Base-by-base conservation (phyloP, 2,329 filamentous ascomycete genomes). In the Hypocrella siamensis region DNA sequence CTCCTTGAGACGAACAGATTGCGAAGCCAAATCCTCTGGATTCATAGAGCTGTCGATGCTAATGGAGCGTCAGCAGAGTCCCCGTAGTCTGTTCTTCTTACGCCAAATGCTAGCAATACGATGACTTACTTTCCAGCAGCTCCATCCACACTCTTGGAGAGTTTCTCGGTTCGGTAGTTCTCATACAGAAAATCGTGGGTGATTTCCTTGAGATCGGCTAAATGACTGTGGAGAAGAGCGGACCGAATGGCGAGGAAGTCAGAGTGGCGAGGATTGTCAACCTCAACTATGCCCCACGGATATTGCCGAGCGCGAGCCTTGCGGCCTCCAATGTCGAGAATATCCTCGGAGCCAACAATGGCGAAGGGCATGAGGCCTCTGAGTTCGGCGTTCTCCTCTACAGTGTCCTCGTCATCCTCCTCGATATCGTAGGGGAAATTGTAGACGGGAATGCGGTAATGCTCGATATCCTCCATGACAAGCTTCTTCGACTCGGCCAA, bases 391-490 rank as follows among this genome's bases (percentile, higher is more conserved):
- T 98, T 98, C 65, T 98, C 90, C 63, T 98, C 90, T 15, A 98
- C 88, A 1, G 90, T 98, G 52, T 98, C 90, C 64, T 98, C 90
- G 45, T 98, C 90, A 48, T 98, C 90, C 67, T 98, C 90, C 61
- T 98, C 90, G 39, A 98, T 93, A 48, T 98, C 90, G 65, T 98
- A 98, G 31, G 90, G 90, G 70, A 98, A 98, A 73, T 98, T 98
- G 74, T 98, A 98, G 43, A 98, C 88, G 29, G 90, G 90, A 47
- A 98, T 98, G 54, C 90, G 81, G 68, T 98, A 98, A 63, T 98
- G 90, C 64, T 98, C 90, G 47, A 98, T 98, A 56, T 98, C 90
- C 67, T 98, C 90, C 90, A 98, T 98, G 52, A 98, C 86, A 39
- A 98, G 74, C 71, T 96, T 98, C 76, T 98, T 98, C 45, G 88